These are phyloP conservation scores for Colletotrichum noveboracense DNA, from an alignment of 2,329 filamentous ascomycete species.

Conservation along the genomic window DNA sequence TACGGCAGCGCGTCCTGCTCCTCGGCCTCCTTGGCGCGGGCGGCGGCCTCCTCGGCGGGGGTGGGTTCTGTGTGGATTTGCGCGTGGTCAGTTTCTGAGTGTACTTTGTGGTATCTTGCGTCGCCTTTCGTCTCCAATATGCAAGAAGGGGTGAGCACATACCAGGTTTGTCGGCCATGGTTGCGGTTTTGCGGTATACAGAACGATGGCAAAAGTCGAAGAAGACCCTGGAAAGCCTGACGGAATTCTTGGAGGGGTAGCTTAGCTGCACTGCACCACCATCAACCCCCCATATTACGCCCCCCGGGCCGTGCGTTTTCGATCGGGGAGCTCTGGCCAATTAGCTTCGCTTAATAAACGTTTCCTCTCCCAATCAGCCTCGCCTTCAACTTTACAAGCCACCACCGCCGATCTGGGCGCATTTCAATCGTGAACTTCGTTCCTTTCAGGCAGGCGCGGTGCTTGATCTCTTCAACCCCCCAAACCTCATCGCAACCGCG, in stretches of 20 bases:
- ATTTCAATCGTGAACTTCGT: neutral
- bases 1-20: conserved; percentile 94
- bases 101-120: no score
- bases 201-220: conserved; percentile 25
- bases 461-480: neutral
- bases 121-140: no score
- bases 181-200: conserved; percentile 9
- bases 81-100: neutral
- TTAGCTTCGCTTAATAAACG: conserved; percentile 2
- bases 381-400: neutral
- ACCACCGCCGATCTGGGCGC: neutral
- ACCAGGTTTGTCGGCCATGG: conserved; percentile 45
- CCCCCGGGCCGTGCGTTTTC: neutral
- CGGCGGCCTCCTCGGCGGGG: conserved; percentile 62
- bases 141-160: neutral
- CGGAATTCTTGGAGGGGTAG: conserved; percentile 26
- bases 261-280: neutral
- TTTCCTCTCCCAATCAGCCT: neutral
- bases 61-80: conserved; percentile 50
- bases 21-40: conserved; percentile 74
- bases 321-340: conserved; percentile 9
- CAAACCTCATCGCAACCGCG: neutral
- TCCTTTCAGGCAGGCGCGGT: neutral
- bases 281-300: neutral
- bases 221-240: conserved; percentile 4